Evolutionary conservation across 192 early-diverging fungal species (phyloP), one percentile per base, ranked within the genome.

Genomic region (Podila epicladia): DNA sequence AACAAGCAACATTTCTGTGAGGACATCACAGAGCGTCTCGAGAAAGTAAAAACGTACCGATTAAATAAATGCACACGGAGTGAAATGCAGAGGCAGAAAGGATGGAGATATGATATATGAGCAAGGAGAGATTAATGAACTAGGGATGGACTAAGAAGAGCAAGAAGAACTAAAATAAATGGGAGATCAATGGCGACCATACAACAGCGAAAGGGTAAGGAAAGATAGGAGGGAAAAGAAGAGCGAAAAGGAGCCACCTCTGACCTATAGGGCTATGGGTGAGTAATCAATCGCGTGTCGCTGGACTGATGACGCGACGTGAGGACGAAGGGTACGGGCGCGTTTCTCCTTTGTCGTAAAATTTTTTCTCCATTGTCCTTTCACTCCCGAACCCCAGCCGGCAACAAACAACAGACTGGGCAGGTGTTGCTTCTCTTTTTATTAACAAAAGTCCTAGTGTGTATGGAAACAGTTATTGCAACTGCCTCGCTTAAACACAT

Each of bases 391-490:
- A 11, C 12, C 41, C 3, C 41, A 45, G 17, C 12, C 17, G 41
- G 41, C 38, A 41, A 41, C 38, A 41, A 41, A 41, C 38, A 41
- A 41, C 11, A 12, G 1, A 0, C 38, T 41, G 38, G 33, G 33
- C 3, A 7, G 33, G 33, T 35, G 38, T 9, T 41, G 38, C 38
- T 9, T 26, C 9, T 59, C n/a, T 20, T 66, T n/a, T 41, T 64
- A 55, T 62, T 70, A 55, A 26, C 24, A 26, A 24, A 17, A n/a
- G 8, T 65, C 35, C 51, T 73, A 73, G 35, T 95, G 93, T 19
- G 82, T 78, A 73, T 96, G 95, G 78, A 89, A 93, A 83, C 95
- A 96, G 70, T 90, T 93, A 75, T 85, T 94, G 82, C 95, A 96
- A 62, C 85, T 86, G 9, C 82, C 88, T 33, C 82, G 79, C 69